Evolutionary conservation across 305 asterid species (phyloP).

Genomic region (Fraxinus baroniana): DNA sequence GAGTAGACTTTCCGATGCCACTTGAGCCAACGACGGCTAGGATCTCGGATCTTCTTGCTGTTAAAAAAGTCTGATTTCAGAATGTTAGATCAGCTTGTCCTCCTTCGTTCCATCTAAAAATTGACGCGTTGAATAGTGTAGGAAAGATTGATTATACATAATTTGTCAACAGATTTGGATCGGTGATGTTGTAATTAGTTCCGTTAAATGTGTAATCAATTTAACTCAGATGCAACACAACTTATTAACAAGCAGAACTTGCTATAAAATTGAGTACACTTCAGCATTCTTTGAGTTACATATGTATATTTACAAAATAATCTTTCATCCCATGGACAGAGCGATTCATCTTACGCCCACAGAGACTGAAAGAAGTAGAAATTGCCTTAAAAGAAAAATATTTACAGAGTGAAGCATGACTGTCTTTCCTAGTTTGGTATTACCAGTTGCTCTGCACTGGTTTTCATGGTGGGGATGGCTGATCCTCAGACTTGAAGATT

Average conservation of each 20-base stretch:
- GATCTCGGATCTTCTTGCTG: constrained; percentile 65
- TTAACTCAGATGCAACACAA: not conserved
- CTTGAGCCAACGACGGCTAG: constrained; percentile 79
- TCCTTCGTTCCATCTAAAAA: constrained; percentile 25
- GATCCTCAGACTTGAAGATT: constrained; percentile 50
- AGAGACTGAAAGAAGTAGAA: not conserved
- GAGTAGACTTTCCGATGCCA: constrained; percentile 78
- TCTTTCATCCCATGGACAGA: constrained; percentile 6
- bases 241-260: constrained; percentile 20
- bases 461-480: constrained; percentile 29
- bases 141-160: constrained; percentile 54
- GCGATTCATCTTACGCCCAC: not conserved
- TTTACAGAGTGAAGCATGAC: not conserved
- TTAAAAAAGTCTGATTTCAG: constrained; percentile 65
- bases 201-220: not conserved
- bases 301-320: constrained; percentile 19
- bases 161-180: constrained; percentile 38
- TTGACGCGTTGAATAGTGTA: constrained; percentile 40
- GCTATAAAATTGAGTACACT: constrained; percentile 16
- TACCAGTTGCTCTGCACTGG: not conserved
- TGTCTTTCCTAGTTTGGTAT: not conserved
- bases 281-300: constrained; percentile 22
- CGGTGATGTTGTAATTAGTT: constrained; percentile 15
- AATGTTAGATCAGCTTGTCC: constrained; percentile 35
- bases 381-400: not conserved